phyloP scores from a whole-genome alignment of 1,284 basidiomycete genomes.

The Pseudozyma hubeiensis region DNA sequence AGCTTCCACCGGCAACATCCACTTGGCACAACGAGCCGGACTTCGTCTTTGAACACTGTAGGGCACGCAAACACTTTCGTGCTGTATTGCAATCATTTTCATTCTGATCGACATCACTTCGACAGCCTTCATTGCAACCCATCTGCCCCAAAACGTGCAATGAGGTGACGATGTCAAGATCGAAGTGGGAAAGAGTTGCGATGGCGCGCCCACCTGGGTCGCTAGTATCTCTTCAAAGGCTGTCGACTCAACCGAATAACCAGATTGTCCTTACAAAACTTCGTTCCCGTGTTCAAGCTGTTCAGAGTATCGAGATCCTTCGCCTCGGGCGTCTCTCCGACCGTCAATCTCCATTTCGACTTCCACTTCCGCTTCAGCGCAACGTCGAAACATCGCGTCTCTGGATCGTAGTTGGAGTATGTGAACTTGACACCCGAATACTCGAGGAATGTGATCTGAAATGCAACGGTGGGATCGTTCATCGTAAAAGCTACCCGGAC shows the following conservation, averaged over 20 bases:
- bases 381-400: conserved; percentile 7
- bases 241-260: neutral
- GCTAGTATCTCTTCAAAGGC: neutral
- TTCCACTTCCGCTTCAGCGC: neutral
- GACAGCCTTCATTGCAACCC: too few relatives aligned
- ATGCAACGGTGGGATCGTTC: conserved; percentile 1
- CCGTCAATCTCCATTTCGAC: neutral
- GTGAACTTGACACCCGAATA: neutral
- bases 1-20: too few relatives aligned
- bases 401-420: conserved; percentile 16
- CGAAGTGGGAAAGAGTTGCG: too few relatives aligned
- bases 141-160: too few relatives aligned
- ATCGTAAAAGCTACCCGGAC: conserved; percentile 7
- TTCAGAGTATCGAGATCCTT: conserved; percentile 9
- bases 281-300: neutral
- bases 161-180: too few relatives aligned
- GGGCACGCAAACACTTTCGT: too few relatives aligned
- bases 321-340: conserved; percentile 1
- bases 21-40: too few relatives aligned
- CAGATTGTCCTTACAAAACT: conserved; percentile 4
- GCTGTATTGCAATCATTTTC: too few relatives aligned
- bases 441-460: conserved; percentile 6
- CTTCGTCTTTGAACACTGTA: too few relatives aligned
- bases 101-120: too few relatives aligned
- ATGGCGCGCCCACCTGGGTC: too few relatives aligned